Percentiles rank a stretch among this genome's conserved stretches.
phyloP scores from a whole-genome alignment of 371 early-diverging fungal species.

The Saksenaea oblongispora region DNA sequence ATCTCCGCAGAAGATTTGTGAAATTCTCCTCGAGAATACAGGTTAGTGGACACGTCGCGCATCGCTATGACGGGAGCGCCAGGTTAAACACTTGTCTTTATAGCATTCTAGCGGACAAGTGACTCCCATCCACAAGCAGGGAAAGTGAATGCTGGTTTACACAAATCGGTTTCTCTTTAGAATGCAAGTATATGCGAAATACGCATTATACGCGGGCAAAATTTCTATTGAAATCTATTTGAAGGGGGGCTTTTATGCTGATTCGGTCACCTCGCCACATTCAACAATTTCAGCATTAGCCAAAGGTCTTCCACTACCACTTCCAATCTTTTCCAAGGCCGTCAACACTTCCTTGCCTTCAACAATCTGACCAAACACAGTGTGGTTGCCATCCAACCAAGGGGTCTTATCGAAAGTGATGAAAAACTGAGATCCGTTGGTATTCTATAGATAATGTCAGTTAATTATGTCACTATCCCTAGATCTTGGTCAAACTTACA shows the following conservation, averaged over 20 bases:
- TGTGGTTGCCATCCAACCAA: conserved; percentile 95
- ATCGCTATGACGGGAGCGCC: too few relatives aligned
- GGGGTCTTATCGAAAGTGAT: conserved; percentile 70
- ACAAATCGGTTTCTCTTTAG: too few relatives aligned
- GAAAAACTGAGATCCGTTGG: conserved; percentile 99
- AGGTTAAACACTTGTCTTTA: too few relatives aligned
- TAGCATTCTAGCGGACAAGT: too few relatives aligned
- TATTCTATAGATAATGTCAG: conserved; percentile 46
- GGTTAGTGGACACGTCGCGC: too few relatives aligned
- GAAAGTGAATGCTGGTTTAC: too few relatives aligned
- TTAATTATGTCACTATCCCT: too few relatives aligned
- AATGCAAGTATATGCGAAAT: background rate
- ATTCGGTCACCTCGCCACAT: conserved; percentile 76
- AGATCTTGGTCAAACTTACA: conserved; percentile 27
- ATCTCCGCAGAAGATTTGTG: too few relatives aligned
- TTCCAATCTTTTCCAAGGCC: conserved; percentile 76
- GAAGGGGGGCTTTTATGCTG: conserved; percentile 7
- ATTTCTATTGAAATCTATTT: background rate
- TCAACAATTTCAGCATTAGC: conserved; percentile 72
- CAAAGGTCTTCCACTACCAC: conserved; percentile 65
- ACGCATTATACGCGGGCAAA: background rate
- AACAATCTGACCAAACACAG: conserved; percentile 81
- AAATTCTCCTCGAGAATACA: too few relatives aligned
- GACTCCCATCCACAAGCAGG: too few relatives aligned
- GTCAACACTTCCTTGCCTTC: conserved; percentile 83